Evolutionary conservation across 495 filamentous ascomycete species (phyloP).

Genomic region (Terfezia claveryi): DNA sequence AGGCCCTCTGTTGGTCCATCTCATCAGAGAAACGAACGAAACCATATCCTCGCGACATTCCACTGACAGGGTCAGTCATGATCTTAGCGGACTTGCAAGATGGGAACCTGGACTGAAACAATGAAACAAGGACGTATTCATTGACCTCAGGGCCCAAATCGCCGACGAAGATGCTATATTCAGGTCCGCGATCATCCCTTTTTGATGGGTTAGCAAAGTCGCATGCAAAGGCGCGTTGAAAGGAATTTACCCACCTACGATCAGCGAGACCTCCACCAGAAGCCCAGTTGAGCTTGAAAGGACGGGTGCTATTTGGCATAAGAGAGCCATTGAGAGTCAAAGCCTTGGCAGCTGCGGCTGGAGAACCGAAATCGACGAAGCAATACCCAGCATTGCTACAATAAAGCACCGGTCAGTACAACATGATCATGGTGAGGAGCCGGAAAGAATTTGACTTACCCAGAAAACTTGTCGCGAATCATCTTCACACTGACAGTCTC

Average conservation of each 20-base stretch:
- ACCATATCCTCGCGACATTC: conserved; percentile 92
- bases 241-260: conserved; percentile 39
- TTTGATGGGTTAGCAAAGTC: background rate
- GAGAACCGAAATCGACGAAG: conserved; percentile 78
- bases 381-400: conserved; percentile 94
- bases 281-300: conserved; percentile 99
- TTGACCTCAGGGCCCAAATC: conserved; percentile 97
- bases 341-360: conserved; percentile 77
- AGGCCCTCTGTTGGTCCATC: conserved; percentile 77
- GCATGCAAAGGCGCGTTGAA: background rate
- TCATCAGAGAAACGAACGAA: conserved; percentile 96
- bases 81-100: conserved; percentile 99
- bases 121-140: conserved; percentile 87
- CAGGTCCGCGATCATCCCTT: conserved; percentile 87
- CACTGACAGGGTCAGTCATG: conserved; percentile 96
- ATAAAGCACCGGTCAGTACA: conserved; percentile 27
- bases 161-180: conserved; percentile 93
- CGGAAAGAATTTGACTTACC: conserved; percentile 38
- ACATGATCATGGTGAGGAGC: conserved; percentile 2
- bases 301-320: conserved; percentile 82
- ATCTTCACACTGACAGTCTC: conserved; percentile 98
- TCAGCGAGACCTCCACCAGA: conserved; percentile 90
- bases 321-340: conserved; percentile 68
- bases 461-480: conserved; percentile 98
- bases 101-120: conserved; percentile 89